These are phyloP conservation scores for Bipolaris oryzae DNA, from an alignment of 2,329 filamentous ascomycete genomes.

Conservation along the genomic window DNA sequence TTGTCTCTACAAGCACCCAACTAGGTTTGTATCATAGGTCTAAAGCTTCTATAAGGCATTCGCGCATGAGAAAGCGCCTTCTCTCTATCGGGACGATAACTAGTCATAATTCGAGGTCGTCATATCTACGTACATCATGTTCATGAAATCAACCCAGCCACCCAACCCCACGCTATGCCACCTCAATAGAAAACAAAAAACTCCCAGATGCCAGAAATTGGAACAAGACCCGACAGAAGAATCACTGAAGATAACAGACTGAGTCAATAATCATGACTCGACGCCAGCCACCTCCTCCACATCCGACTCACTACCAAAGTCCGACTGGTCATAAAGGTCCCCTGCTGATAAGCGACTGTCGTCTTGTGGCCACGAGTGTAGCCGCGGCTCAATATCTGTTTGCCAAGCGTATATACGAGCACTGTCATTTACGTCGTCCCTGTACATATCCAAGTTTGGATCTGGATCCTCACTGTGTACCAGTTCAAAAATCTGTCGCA, in stretches of 20 bases:
- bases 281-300: conserved; percentile 35
- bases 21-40: no score
- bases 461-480: conserved; percentile 30
- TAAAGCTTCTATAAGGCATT: no score
- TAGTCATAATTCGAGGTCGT: neutral
- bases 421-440: conserved; percentile 29
- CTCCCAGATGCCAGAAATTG: no score
- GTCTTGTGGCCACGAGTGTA: conserved; percentile 36
- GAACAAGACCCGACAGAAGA: no score
- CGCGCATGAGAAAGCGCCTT: no score
- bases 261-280: no score
- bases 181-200: no score
- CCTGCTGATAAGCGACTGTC: conserved; percentile 37
- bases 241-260: no score
- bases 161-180: no score
- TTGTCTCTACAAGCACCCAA: no score
- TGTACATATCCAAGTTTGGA: conserved; percentile 24
- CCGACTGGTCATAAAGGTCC: conserved; percentile 44
- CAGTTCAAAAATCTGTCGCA: conserved; percentile 28
- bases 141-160: no score
- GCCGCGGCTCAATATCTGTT: conserved; percentile 29
- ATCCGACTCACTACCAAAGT: conserved; percentile 48
- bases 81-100: neutral
- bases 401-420: conserved; percentile 31
- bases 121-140: no score